Percentiles rank a stretch among this genome's conserved stretches.
phyloP scores from a whole-genome alignment of 495 filamentous ascomycete species.

The Trichoderma orchidacearum region DNA sequence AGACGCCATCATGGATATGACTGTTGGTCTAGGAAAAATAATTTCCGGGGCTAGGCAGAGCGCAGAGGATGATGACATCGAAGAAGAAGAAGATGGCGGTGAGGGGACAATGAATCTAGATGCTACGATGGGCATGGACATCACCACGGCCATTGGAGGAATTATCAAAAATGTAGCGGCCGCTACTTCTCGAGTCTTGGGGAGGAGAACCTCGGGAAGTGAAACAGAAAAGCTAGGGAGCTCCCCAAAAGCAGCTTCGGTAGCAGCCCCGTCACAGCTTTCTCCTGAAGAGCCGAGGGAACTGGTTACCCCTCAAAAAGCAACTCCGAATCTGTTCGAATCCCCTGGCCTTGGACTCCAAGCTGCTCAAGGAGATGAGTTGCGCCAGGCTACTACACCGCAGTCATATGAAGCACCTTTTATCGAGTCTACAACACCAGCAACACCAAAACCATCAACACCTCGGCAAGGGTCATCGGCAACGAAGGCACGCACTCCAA shows the following conservation, averaged over 20 bases:
- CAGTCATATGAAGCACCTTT: not conserved
- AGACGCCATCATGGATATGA: slow-evolving; percentile 55
- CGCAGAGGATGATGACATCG: not conserved
- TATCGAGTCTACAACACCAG: not conserved
- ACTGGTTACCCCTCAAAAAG: slow-evolving; percentile 2
- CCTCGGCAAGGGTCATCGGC: not conserved
- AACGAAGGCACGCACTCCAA: not conserved
- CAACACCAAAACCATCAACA: not conserved
- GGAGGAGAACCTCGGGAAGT: slow-evolving; percentile 45
- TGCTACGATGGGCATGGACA: slow-evolving; percentile 43
- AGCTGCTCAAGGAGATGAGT: not conserved
- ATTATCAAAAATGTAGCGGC: slow-evolving; percentile 28
- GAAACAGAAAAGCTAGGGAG: slow-evolving; percentile 41
- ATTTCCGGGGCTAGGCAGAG: slow-evolving; percentile 12
- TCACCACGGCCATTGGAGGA: slow-evolving; percentile 42
- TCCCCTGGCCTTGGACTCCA: not conserved
- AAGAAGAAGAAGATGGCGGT: not conserved
- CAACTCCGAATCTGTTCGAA: not conserved
- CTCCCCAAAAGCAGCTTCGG: slow-evolving; percentile 37
- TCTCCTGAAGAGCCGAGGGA: slow-evolving; percentile 30
- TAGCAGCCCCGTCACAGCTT: slow-evolving; percentile 14
- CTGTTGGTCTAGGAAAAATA: slow-evolving; percentile 57
- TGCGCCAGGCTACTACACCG: not conserved
- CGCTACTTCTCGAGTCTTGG: slow-evolving; percentile 28
- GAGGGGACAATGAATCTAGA: slow-evolving; percentile 31